Evolutionary conservation across 768 basidiomycete species (phyloP).

Genomic region (Termitomyces sp.): DNA sequence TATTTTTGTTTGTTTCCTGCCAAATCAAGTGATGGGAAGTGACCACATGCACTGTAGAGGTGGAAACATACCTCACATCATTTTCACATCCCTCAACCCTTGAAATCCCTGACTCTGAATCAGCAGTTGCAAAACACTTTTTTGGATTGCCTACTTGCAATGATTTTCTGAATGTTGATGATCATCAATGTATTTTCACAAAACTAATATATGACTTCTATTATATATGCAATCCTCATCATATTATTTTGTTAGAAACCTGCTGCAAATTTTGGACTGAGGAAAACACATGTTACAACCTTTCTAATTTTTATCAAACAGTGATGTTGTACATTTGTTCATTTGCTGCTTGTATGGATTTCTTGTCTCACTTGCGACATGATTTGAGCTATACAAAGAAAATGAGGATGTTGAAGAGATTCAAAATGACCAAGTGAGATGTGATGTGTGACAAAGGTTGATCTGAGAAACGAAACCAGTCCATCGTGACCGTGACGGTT

Average conservation of each 20-base stretch:
- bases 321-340: not conserved
- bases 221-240: not conserved
- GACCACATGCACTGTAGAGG: not conserved
- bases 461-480: no score
- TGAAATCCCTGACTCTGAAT: not conserved
- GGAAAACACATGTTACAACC: not conserved
- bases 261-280: not conserved
- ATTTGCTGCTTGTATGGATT: not conserved
- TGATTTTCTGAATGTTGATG: not conserved
- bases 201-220: not conserved
- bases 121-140: no score
- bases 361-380: not conserved
- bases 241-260: not conserved
- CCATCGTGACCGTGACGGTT: no score
- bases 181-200: not conserved
- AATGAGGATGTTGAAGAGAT: not conserved
- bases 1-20: no score
- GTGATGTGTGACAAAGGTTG: not conserved
- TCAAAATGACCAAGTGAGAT: not conserved
- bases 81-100: not conserved
- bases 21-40: no score
- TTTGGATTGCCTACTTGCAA: not conserved
- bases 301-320: not conserved
- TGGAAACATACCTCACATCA: not conserved
- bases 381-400: not conserved